phyloP scores from a whole-genome alignment of 108 stramenopile genomes.

The Phaeodactylum tricornutum region DNA sequence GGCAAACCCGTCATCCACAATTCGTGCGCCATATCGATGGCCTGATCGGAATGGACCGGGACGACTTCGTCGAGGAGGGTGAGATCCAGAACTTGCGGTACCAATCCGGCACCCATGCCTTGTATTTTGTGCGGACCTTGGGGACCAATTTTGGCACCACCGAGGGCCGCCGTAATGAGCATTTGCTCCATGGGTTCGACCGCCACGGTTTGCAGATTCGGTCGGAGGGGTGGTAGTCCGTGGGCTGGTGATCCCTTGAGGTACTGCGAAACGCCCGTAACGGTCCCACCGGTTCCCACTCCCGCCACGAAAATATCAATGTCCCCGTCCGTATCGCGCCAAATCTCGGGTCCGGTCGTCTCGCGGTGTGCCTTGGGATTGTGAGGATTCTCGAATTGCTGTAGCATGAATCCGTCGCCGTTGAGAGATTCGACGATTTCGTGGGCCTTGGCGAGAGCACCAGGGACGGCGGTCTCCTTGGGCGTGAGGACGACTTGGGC shows the following conservation, averaged over 20 bases:
- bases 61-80: conserved; percentile 49
- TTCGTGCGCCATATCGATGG: conserved; percentile 33
- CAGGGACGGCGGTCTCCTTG: conserved; percentile 57
- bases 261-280: conserved; percentile 61
- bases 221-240: conserved; percentile 26
- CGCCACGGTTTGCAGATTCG: conserved; percentile 34
- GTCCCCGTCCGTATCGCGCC: conserved; percentile 46
- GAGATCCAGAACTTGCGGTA: conserved; percentile 45
- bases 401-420: conserved; percentile 45
- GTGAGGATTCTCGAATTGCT: conserved; percentile 72
- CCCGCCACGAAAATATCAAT: conserved; percentile 60
- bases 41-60: conserved; percentile 39
- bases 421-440: conserved; percentile 38
- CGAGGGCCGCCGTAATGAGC: conserved; percentile 34
- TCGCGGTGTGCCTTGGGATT: conserved; percentile 67
- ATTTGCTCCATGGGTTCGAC: conserved; percentile 59
- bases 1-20: conserved; percentile 55
- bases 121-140: conserved; percentile 69
- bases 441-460: conserved; percentile 63
- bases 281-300: conserved; percentile 73
- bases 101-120: conserved; percentile 58
- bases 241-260: conserved; percentile 37
- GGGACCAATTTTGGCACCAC: conserved; percentile 33
- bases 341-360: conserved; percentile 78
- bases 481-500: conserved; percentile 63